Conservation (phyloP, 2,329 filamentous ascomycete species). For the Ceratocystis huliohia region DNA sequence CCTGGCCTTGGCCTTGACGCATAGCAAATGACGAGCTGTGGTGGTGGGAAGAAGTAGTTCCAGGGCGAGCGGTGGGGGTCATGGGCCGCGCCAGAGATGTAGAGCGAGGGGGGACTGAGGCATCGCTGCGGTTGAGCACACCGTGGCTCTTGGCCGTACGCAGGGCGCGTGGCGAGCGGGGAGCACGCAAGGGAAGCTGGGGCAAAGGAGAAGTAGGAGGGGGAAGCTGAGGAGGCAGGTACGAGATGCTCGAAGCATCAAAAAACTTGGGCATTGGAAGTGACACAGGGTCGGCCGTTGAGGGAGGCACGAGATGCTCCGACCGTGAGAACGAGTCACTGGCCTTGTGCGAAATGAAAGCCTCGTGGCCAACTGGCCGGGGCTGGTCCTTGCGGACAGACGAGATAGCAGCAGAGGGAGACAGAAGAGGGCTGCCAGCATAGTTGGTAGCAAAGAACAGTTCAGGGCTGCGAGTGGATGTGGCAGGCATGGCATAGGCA, state of each 20-base stretch:
- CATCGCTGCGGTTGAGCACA: constrained; percentile 14
- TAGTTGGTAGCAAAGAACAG: constrained; percentile 11
- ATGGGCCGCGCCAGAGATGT: constrained; percentile 13
- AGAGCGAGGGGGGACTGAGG: neutral
- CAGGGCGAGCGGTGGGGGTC: constrained; percentile 2
- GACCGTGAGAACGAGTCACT: constrained; percentile 18
- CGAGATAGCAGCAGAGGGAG: neutral
- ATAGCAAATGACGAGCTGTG: constrained; percentile 15
- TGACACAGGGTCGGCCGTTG: neutral
- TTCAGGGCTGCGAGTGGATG: constrained; percentile 10
- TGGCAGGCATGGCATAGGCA: constrained; percentile 20
- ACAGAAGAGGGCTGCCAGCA: constrained; percentile 10
- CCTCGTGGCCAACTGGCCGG: constrained; percentile 17
- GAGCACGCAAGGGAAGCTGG: neutral
- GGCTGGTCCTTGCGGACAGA: constrained; percentile 14
- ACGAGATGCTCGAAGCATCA: constrained; percentile 9
- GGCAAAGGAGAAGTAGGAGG: constrained; percentile 16
- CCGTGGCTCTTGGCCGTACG: constrained; percentile 19
- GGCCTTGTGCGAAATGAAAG: constrained; percentile 21
- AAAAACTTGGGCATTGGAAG: constrained; percentile 5
- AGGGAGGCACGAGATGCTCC: neutral
- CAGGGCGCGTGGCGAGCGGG: constrained; percentile 4
- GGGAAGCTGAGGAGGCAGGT: constrained; percentile 10
- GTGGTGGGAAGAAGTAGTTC: constrained; percentile 3
- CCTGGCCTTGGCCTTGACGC: neutral